Percentiles rank a stretch among this genome's conserved stretches.
These are phyloP conservation scores for Camellia granthamiana DNA, from an alignment of 148 eudicot species.

Conservation along the genomic window DNA sequence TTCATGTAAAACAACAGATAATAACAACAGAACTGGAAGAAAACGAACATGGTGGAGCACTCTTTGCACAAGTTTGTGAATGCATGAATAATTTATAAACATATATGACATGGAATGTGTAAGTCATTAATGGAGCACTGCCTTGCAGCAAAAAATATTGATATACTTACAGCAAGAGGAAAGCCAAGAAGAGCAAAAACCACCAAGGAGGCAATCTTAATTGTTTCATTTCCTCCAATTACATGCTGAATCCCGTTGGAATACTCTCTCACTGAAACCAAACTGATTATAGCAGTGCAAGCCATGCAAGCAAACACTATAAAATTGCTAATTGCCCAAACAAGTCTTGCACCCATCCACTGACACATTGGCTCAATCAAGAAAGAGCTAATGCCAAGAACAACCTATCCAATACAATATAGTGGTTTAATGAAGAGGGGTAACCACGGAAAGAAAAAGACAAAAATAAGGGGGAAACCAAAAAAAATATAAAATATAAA, in stretches of 20 bases:
- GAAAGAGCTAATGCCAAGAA: constrained; percentile 83
- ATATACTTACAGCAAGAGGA: constrained; percentile 81
- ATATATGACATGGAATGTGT: background rate
- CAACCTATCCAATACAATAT: constrained; percentile 49
- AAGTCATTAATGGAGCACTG: background rate
- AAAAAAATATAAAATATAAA: no score
- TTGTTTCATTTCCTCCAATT: constrained; percentile 55
- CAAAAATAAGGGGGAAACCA: no score
- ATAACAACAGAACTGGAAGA: background rate
- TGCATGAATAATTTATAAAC: background rate
- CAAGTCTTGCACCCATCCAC: constrained; percentile 74
- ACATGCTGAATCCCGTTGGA: constrained; percentile 54
- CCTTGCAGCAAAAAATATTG: background rate
- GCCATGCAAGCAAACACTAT: constrained; percentile 84
- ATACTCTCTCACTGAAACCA: constrained; percentile 55
- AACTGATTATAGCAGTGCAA: constrained; percentile 79
- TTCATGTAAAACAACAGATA: constrained; percentile 5
- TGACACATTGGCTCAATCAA: constrained; percentile 91
- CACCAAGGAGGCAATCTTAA: constrained; percentile 75
- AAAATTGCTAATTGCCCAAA: constrained; percentile 90
- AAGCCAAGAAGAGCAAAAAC: constrained; percentile 87
- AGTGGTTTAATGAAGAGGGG: background rate
- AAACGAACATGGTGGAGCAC: background rate
- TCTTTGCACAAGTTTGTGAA: background rate
- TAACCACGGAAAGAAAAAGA: background rate